phyloP scores from a whole-genome alignment of 495 filamentous ascomycete species.

The Amorphotheca resinae region DNA sequence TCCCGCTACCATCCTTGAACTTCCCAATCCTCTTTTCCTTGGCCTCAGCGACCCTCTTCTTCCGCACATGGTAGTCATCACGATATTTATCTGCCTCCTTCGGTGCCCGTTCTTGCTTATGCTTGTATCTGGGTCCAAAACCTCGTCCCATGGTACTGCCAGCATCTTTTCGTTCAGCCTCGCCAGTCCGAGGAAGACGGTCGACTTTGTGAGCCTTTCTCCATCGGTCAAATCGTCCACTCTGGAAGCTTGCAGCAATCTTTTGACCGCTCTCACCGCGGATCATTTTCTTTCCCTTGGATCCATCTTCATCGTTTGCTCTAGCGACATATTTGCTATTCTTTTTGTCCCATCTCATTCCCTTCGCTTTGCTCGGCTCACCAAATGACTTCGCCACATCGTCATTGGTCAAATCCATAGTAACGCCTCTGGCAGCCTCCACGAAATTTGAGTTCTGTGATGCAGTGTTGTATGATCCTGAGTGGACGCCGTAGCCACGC shows the following conservation, averaged over 20 bases:
- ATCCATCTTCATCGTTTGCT: constrained; percentile 90
- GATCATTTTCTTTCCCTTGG: constrained; percentile 70
- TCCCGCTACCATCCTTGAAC: constrained; percentile 53
- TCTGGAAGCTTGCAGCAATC: constrained; percentile 85
- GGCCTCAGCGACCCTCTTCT: constrained; percentile 79
- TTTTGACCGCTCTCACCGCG: constrained; percentile 88
- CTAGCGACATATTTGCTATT: constrained; percentile 84
- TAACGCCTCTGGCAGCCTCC: constrained; percentile 63
- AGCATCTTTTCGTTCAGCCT: constrained; percentile 46
- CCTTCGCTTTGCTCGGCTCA: constrained; percentile 50
- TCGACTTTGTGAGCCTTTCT: constrained; percentile 70
- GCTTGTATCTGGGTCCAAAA: constrained; percentile 50
- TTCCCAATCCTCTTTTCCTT: constrained; percentile 69
- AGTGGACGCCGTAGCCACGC: constrained; percentile 81
- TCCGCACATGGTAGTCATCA: constrained; percentile 78
- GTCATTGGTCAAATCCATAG: constrained; percentile 83
- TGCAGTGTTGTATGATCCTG: constrained; percentile 43
- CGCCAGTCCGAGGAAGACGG: constrained; percentile 66
- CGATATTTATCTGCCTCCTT: constrained; percentile 85
- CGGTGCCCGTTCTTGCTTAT: constrained; percentile 73
- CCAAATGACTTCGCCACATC: constrained; percentile 68
- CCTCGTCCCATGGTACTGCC: constrained; percentile 22
- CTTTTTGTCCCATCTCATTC: constrained; percentile 94
- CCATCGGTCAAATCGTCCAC: constrained; percentile 88
- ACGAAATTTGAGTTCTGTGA: constrained; percentile 59